Conservation (phyloP, 2,329 filamentous ascomycete genomes). For the Paecilomyces fulvus region DNA sequence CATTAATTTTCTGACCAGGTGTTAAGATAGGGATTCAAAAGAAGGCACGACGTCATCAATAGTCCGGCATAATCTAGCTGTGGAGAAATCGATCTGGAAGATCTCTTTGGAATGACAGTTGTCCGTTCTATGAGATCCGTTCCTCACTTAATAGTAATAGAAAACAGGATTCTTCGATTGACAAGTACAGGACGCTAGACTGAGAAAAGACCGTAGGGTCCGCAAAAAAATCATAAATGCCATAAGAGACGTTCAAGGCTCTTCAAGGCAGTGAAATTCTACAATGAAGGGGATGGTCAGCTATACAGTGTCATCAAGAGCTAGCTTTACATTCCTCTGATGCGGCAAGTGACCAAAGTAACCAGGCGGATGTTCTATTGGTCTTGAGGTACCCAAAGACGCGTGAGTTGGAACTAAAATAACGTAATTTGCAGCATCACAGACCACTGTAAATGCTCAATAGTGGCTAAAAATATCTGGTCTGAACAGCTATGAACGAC, state of each 20-base stretch:
- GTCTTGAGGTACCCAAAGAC: too few species aligned
- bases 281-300: background rate
- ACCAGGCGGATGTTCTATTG: background rate
- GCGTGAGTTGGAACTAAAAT: too few species aligned
- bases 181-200: too few species aligned
- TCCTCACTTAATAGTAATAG: background rate
- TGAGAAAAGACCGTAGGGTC: too few species aligned
- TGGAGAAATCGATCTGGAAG: background rate
- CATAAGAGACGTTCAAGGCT: background rate
- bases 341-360: background rate
- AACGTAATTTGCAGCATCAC: too few species aligned
- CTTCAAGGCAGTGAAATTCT: background rate
- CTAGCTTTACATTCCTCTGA: background rate
- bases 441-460: too few species aligned
- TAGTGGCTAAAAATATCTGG: too few species aligned
- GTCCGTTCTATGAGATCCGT: background rate
- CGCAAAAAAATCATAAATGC: background rate
- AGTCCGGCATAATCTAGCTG: background rate
- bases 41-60: background rate
- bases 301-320: background rate
- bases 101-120: background rate
- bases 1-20: background rate
- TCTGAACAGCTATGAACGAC: too few species aligned
- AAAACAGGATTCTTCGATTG: background rate
- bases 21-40: background rate